Evolutionary conservation across 75 land plant genomes (phyloP).

Genomic region (Picea glauca): DNA sequence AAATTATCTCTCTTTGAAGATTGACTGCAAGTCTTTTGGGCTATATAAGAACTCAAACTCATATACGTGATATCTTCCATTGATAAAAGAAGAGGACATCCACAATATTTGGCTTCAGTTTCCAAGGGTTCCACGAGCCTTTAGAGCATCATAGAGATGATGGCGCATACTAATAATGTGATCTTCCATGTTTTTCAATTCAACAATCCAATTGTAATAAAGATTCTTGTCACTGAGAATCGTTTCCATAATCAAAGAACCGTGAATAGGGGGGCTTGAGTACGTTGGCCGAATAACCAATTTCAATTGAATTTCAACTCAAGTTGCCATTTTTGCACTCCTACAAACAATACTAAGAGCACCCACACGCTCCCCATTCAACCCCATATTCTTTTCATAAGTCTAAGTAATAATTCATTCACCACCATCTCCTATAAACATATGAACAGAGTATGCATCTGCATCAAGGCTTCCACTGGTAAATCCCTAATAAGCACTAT

Average conservation of each 20-base stretch:
- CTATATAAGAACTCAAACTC: no score
- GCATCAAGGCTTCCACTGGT: slow-evolving; percentile 95
- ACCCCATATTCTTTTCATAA: slow-evolving; percentile 98
- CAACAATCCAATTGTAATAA: slow-evolving; percentile 84
- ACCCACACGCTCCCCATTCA: slow-evolving; percentile 98
- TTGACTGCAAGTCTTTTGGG: no score
- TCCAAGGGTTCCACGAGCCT: slow-evolving; percentile 66
- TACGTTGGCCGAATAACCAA: slow-evolving; percentile 97
- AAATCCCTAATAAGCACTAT: slow-evolving; percentile 99
- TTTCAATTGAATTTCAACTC: slow-evolving; percentile 95
- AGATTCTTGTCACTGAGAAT: slow-evolving; percentile 62
- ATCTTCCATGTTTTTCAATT: slow-evolving; percentile 94
- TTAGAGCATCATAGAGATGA: slow-evolving; percentile 77
- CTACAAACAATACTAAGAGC: slow-evolving; percentile 89
- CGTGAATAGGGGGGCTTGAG: slow-evolving; percentile 95
- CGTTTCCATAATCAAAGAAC: slow-evolving; percentile 85
- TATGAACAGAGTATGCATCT: slow-evolving; percentile 89
- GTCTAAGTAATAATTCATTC: slow-evolving; percentile 93
- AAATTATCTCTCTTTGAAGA: no score
- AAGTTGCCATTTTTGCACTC: slow-evolving; percentile 60
- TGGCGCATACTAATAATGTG: slow-evolving; percentile 93
- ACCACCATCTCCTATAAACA: slow-evolving; percentile 95
- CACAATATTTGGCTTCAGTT: slow-evolving; percentile 77
- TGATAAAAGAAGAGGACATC: no score
- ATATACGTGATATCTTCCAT: no score